A percentile compares a stretch with the other conserved stretches of the same genome.
These are phyloP conservation scores for Amphicarpaea edgeworthii DNA, from an alignment of 306 rosid genomes.

Conservation along the genomic window DNA sequence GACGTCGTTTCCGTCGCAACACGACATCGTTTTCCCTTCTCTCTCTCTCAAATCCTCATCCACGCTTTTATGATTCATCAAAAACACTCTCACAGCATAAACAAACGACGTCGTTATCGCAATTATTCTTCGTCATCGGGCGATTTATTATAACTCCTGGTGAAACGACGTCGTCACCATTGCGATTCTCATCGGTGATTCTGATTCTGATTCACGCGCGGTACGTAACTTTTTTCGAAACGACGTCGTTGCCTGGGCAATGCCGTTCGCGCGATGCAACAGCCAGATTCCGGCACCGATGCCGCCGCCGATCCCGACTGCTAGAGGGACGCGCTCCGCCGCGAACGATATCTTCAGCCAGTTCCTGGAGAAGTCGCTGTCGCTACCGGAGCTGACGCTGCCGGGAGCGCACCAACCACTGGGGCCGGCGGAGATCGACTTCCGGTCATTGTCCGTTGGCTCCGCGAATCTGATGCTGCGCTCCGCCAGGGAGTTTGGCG, in stretches of 20 bases:
- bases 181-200: constrained; percentile 14
- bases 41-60: not conserved
- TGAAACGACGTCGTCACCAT: constrained; percentile 27
- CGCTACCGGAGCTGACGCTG: constrained; percentile 60
- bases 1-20: constrained; percentile 1
- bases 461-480: constrained; percentile 44
- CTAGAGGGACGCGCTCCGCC: constrained; percentile 73
- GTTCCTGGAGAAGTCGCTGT: constrained; percentile 60
- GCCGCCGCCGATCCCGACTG: constrained; percentile 87
- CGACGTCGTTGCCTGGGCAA: constrained; percentile 42
- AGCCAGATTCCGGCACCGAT: constrained; percentile 54
- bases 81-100: not conserved
- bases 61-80: not conserved
- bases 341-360: constrained; percentile 60
- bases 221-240: not conserved
- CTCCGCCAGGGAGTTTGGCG: constrained; percentile 64
- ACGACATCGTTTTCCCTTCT: not conserved
- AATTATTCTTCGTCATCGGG: not conserved
- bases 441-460: constrained; percentile 46
- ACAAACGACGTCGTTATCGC: constrained; percentile 7
- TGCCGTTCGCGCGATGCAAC: constrained; percentile 51
- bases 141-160: too few species aligned
- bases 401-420: constrained; percentile 48
- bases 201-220: not conserved
- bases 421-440: constrained; percentile 60